Evolutionary conservation across 805 yeast species (phyloP), one percentile per base, ranked within the genome.

Genomic region (Candida tibetensis): DNA sequence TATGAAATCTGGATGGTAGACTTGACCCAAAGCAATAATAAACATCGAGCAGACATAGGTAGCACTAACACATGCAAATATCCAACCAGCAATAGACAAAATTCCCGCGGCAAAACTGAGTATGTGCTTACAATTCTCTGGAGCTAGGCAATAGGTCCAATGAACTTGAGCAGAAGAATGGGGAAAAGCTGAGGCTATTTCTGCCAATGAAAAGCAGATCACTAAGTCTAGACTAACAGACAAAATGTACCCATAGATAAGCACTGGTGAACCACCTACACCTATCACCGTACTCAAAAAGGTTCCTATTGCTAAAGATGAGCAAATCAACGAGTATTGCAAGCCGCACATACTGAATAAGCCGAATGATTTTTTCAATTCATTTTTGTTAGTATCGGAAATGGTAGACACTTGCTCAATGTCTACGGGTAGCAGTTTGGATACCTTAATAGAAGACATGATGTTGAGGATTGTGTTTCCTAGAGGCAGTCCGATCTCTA

Each of bases 151-250:
- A 41, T 54, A 57, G 9, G 64, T 57, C 67, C 69, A 63, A 16
- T 60, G 60, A 7, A 60, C 46, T 32, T 58, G 64, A 13, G 63
- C 67, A 29, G 64, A 61, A 13, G 63, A 49, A 29, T 58, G 56
- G 1, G 69, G 66, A 27, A 51, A 61, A 2, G 59, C 60, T 28
- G 63, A 62, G 4, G 61, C 60, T 15, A 62, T 48, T 42, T 63
- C 69, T 3, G 57, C 58, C 36, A 53, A 26, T 19, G 46, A 46
- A 27, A 34, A 47, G 39, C 55, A 48, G 17, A 51, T 40, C 4
- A 53, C 31, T 25, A 53, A 41, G 35, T 48, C 52, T 28, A 42
- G 39, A 2, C 41, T 30, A 3, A 47, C 52, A 4, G 53, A 49
- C 15, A 53, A 30, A 8, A 52, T 43, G 40, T 32, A 53, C 5